These are phyloP conservation scores for Microdochium paspali DNA, from an alignment of 2,329 filamentous ascomycete genomes.

Conservation along the genomic window DNA sequence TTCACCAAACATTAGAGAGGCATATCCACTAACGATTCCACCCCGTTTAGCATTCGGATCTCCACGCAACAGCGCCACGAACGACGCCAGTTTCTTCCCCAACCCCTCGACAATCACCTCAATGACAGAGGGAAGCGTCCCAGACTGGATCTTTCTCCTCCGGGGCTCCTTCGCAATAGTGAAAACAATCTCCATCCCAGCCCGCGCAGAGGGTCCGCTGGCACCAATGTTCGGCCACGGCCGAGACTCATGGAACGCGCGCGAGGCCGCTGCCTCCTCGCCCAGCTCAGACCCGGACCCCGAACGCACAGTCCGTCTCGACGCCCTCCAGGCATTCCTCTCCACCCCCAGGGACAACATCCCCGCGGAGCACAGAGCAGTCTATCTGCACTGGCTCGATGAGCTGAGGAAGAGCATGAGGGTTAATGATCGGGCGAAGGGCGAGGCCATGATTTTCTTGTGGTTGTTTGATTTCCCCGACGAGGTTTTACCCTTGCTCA, in stretches of 20 bases:
- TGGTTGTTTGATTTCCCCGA: constrained; percentile 22
- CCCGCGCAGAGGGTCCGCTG: constrained; percentile 3
- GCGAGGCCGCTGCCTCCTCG: background rate
- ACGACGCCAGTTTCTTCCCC: background rate
- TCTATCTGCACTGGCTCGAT: background rate
- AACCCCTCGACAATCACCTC: background rate
- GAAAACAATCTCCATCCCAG: constrained; percentile 3
- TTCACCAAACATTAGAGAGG: no score
- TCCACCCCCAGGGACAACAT: background rate
- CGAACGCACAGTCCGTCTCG: background rate
- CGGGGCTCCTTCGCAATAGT: constrained; percentile 7
- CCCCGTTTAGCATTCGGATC: background rate
- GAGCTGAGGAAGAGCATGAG: background rate
- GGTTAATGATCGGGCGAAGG: background rate
- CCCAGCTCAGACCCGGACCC: background rate
- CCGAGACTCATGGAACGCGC: background rate
- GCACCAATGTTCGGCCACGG: background rate
- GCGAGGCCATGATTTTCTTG: constrained; percentile 16
- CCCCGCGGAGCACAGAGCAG: background rate
- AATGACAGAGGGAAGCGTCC: no score
- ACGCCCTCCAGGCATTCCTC: background rate
- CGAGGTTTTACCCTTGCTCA: constrained; percentile 1
- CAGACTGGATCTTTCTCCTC: constrained; percentile 14
- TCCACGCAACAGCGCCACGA: background rate
- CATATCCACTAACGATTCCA: no score